Percentiles rank a stretch among this genome's conserved stretches.
These are phyloP conservation scores for Pisolithus marmoratus DNA, from an alignment of 768 basidiomycete genomes.

Conservation along the genomic window DNA sequence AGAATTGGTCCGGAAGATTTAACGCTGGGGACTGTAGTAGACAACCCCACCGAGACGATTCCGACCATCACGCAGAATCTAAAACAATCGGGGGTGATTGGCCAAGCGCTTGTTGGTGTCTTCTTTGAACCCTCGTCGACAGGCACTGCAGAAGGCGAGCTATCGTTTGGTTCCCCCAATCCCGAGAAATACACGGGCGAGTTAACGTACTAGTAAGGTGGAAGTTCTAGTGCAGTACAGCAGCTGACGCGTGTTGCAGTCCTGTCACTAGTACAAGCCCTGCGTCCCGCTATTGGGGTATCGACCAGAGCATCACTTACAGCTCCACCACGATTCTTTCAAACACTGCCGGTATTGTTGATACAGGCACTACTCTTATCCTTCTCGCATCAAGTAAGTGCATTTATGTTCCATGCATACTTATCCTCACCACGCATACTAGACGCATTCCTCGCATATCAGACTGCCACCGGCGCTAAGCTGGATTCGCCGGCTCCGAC, in stretches of 20 bases:
- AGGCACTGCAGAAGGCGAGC: slow-evolving; percentile 9
- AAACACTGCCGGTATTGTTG: slow-evolving; percentile 51
- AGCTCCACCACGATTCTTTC: slow-evolving; percentile 41
- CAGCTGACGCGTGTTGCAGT: no score
- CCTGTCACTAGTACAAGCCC: slow-evolving; percentile 44
- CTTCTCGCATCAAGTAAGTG: slow-evolving; percentile 38
- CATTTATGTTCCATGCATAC: background rate
- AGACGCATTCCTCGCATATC: slow-evolving; percentile 40
- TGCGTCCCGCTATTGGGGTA: slow-evolving; percentile 51
- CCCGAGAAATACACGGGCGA: no score
- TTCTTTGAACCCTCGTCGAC: background rate
- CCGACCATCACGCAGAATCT: slow-evolving; percentile 19
- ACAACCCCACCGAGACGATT: slow-evolving; percentile 2
- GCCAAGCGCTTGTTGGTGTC: background rate
- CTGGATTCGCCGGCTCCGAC: slow-evolving; percentile 6
- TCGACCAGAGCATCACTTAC: slow-evolving; percentile 50
- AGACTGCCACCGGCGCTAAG: slow-evolving; percentile 38
- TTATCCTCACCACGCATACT: background rate
- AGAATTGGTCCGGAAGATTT: slow-evolving; percentile 27
- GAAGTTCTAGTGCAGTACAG: no score
- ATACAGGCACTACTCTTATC: slow-evolving; percentile 53
- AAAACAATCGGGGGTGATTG: background rate
- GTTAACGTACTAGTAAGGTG: no score
- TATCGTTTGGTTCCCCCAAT: slow-evolving; percentile 27
- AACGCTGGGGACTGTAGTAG: slow-evolving; percentile 19